Base-by-base conservation (phyloP, 495 filamentous ascomycete genomes). In the Penicillium cinerascens region DNA sequence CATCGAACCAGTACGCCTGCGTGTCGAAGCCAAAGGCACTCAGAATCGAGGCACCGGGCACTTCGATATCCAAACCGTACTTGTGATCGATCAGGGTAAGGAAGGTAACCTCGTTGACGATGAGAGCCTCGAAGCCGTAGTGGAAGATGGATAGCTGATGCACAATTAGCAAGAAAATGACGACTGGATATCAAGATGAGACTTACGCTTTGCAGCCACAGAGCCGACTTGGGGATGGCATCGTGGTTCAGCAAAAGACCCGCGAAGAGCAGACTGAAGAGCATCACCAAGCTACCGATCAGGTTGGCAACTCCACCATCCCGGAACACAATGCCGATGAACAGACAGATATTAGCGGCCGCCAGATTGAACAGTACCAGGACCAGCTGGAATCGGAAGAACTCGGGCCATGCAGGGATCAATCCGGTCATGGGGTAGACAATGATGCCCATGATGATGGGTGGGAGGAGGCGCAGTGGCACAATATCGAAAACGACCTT, bases 391-490 rank as follows among this genome's bases (percentile, higher is more conserved):
- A 97, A 99, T 49, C 87, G 88, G 59, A 93, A 78, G 68, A 99
- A 99, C 60, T 95, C 84, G 10, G 82, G 78, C 75, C 83, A 86
- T 43, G 89, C 85, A 4, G 92, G 79, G 36, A 92, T 86, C 8
- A 99, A 77, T n/a, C 93, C 93, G 0, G 92, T 89, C 95, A 99
- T 99, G 1, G 93, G 93, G 69, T 99, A 99, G 21, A 99, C 81
- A 55, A 99, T 96, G 7, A 87, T 78, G n/a, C 93, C 95, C 80
- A 97, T 92, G 49, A 99, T 87, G 58, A 97, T 88, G 2, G 93
- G 95, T 25, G 93, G 93, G 51, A 99, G 88, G 49, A 99, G 87
- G 16, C 93, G 82, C 35, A 99, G 77, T 2, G 93, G 93, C 13
- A 99, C 84, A 48, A 97, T 92, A 60, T 99, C 93, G 66, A 97